Conservation (phyloP, 768 basidiomycete genomes). For the Suillus variegatus region DNA sequence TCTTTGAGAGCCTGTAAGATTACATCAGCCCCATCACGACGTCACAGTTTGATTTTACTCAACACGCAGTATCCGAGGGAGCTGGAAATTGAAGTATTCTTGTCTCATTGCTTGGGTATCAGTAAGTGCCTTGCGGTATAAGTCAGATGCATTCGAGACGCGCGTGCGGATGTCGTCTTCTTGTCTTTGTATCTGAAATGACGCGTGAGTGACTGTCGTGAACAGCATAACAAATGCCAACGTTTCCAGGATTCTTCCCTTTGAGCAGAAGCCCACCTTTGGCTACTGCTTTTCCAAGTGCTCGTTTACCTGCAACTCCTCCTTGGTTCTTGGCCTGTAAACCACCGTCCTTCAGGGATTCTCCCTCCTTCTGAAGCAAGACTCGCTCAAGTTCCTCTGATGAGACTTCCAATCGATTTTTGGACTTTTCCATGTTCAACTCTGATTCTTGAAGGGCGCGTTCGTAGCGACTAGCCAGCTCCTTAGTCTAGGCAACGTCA, state of each 20-base stretch:
- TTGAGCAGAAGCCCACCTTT: constrained; percentile 90
- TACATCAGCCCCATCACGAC: constrained; percentile 13
- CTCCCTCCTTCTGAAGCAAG: constrained; percentile 93
- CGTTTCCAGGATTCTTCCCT: constrained; percentile 90
- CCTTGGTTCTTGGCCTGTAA: constrained; percentile 61
- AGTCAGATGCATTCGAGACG: constrained; percentile 84
- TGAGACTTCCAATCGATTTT: constrained; percentile 79
- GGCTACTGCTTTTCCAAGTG: constrained; percentile 86
- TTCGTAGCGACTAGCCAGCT: constrained; percentile 86
- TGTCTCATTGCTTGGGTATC: constrained; percentile 91
- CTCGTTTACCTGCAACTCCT: constrained; percentile 72
- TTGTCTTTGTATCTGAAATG: constrained; percentile 75
- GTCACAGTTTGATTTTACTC: not conserved
- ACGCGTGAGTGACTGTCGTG: constrained; percentile 14
- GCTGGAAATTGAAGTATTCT: constrained; percentile 97
- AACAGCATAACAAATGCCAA: constrained; percentile 31
- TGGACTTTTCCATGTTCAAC: constrained; percentile 82
- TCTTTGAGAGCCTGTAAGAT: constrained; percentile 79
- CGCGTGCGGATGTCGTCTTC: constrained; percentile 92
- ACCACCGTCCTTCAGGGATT: constrained; percentile 80
- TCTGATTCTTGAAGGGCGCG: constrained; percentile 88
- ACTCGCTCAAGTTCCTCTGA: constrained; percentile 95
- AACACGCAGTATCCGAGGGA: constrained; percentile 85
- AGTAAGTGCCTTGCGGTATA: constrained; percentile 85
- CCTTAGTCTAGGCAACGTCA: constrained; percentile 71